Conservation (phyloP, 495 filamentous ascomycete species). For the Darksidea phi region DNA sequence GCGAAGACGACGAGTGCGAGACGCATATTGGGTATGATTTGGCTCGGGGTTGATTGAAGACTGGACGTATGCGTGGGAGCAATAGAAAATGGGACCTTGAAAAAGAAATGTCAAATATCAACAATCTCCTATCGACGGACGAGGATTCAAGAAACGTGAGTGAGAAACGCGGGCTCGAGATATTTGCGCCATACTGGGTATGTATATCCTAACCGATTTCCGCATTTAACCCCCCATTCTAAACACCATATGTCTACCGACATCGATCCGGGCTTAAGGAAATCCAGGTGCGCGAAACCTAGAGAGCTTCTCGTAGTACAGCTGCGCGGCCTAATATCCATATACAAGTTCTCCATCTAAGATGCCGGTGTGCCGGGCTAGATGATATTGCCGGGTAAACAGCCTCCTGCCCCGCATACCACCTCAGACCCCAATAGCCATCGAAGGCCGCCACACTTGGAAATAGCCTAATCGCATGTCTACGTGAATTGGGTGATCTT, state of each 20-base stretch:
- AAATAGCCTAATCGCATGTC: too few species aligned
- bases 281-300: neutral
- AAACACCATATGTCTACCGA: neutral
- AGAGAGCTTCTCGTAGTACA: constrained; percentile 5
- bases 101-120: constrained; percentile 1
- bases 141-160: constrained; percentile 1
- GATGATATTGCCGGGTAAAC: constrained; percentile 19
- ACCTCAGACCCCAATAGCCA: too few species aligned
- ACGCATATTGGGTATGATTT: constrained; percentile 6
- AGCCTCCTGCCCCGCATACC: neutral
- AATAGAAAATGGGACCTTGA: neutral
- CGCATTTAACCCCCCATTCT: neutral
- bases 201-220: too few species aligned
- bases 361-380: too few species aligned
- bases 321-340: constrained; percentile 26
- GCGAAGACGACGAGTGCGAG: constrained; percentile 15
- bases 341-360: constrained; percentile 22
- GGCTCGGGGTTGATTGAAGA: neutral
- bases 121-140: constrained; percentile 1
- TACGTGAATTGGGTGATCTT: too few species aligned
- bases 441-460: too few species aligned
- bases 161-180: neutral
- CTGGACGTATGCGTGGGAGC: neutral
- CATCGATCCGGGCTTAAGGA: neutral
- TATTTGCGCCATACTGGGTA: too few species aligned